phyloP scores from a whole-genome alignment of 73 alveolate genomes.

The Paramecium bursaria region DNA sequence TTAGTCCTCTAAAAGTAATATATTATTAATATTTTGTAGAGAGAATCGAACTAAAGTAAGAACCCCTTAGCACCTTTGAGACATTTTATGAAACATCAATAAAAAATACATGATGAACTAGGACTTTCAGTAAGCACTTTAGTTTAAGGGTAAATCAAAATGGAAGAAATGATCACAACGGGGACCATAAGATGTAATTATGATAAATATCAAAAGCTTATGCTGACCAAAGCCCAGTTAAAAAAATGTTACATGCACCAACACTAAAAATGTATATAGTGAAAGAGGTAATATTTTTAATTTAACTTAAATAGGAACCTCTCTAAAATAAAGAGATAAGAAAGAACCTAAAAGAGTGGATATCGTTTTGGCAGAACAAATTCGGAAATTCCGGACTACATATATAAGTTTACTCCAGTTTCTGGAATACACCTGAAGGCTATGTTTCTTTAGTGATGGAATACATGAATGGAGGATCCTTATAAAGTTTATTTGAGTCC shows the following conservation, averaged over 20 bases:
- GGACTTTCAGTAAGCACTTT: conserved; percentile 8
- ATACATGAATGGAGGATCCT: conserved; percentile 59
- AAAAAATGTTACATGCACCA: conserved; percentile 86
- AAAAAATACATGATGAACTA: conserved; percentile 35
- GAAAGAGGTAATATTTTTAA: conserved; percentile 71
- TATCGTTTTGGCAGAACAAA: conserved; percentile 73
- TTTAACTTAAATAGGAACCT: conserved; percentile 61
- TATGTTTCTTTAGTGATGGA: conserved; percentile 62
- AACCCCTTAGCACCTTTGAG: conserved; percentile 57
- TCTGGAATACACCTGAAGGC: conserved; percentile 71
- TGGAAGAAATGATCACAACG: conserved; percentile 60
- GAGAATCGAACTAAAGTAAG: conserved; percentile 39
- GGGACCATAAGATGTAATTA: conserved; percentile 37
- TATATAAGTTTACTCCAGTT: conserved; percentile 55
- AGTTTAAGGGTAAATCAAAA: conserved; percentile 23
- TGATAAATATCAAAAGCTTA: not conserved
- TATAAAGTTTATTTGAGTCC: conserved; percentile 21
- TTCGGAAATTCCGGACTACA: conserved; percentile 8
- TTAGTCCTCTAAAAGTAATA: conserved; percentile 32
- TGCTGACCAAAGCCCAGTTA: conserved; percentile 77
- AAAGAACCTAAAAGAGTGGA: conserved; percentile 77
- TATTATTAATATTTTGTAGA: not conserved
- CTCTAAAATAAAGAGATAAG: conserved; percentile 71
- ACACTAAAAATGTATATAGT: conserved; percentile 72
- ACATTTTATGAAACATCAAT: conserved; percentile 32